Base-by-base conservation (phyloP, 2,329 filamentous ascomycete species). In the Pseudocercospora macadamiae region DNA sequence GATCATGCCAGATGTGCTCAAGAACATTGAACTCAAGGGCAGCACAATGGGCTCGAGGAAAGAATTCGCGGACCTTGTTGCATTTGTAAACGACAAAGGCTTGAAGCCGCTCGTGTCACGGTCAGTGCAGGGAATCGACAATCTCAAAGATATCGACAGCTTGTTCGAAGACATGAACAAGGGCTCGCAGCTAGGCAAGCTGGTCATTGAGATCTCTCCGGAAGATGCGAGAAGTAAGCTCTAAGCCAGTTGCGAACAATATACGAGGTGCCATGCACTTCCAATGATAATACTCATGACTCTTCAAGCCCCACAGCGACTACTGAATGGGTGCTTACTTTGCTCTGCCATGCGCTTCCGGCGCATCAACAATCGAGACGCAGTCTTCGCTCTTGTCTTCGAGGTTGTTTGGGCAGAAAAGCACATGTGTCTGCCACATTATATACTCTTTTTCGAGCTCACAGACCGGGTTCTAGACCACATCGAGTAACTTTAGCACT, bases 61-160 rank as follows among this genome's bases (percentile, higher is more conserved):
- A 70, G 95, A 97, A 76, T 97, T 97, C 71, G 80, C 80, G n/a
- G 90, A 95, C 19, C 96, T 97, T 91, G 82, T 97, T 4, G 81
- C 83, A 1, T 96, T 96, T 76, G 89, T 97, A 32, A 81, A 81
- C 10, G 77, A 86, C 63, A 86, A 91, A 64, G 83, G 88, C 70
- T 87, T 97, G 61, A 83, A 79, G 54, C 93, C 93, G 0, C 80
- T 96, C 3, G 84, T 97, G 1, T 95, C 89, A 64, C 83, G 88
- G 53, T 63, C 65, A 4, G 84, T 87, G 0, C 12, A 85, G 85
- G 90, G 91, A 0, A 75, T 96, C 65, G 86, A 89, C 53, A 87
- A 93, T 67, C 67, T 96, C 5, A 81, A 86, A n/a, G 88, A 80
- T n/a, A 90, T 97, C 54, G 86, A 97, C 60, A 81, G 80, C 0